Conservation (phyloP, 192 early-diverging fungal genomes). For the Spizellomyces punctatus region DNA sequence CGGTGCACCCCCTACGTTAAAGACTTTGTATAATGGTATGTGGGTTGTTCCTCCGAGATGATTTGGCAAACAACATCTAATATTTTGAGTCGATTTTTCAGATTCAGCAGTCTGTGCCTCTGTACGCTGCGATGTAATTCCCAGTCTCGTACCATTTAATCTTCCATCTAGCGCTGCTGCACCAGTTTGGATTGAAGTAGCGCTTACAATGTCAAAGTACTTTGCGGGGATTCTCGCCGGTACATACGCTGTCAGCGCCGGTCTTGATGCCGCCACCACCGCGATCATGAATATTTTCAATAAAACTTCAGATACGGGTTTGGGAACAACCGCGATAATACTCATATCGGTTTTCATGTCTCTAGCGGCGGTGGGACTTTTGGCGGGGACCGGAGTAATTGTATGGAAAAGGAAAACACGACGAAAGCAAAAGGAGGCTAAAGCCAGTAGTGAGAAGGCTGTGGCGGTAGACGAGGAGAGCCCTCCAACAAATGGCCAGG, state of each 20-base stretch:
- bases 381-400: background rate
- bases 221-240: conserved; percentile 23
- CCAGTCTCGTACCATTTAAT: background rate
- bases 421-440: background rate
- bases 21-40: conserved; percentile 12
- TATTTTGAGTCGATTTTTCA: background rate
- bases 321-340: conserved; percentile 10
- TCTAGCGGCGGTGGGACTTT: background rate
- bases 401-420: background rate
- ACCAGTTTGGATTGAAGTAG: conserved; percentile 22
- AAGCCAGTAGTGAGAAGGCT: background rate
- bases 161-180: conserved; percentile 11
- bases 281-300: conserved; percentile 11
- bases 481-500: background rate
- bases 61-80: background rate
- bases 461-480: background rate
- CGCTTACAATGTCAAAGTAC: conserved; percentile 4
- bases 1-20: conserved; percentile 24
- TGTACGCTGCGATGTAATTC: conserved; percentile 16
- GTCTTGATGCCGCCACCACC: conserved; percentile 5
- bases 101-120: conserved; percentile 5
- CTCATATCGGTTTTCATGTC: conserved; percentile 23
- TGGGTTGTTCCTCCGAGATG: background rate
- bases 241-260: conserved; percentile 2
- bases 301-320: background rate